These are phyloP conservation scores for Groenewaldozyma sp. DNA, from an alignment of 1,139 yeast genomes.

Conservation along the genomic window DNA sequence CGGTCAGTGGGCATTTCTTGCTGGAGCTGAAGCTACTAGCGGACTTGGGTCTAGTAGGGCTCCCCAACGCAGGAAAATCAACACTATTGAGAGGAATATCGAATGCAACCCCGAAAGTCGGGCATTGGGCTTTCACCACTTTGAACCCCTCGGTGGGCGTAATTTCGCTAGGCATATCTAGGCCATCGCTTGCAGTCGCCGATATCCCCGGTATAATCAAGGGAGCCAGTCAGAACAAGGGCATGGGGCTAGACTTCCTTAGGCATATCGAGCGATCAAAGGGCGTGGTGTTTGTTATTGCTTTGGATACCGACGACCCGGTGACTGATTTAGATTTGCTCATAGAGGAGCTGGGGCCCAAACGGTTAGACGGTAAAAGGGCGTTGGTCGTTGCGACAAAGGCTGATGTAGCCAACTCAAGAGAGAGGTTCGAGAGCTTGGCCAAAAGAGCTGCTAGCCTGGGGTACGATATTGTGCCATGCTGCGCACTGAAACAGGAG, in stretches of 20 bases:
- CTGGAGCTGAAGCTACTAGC: slow-evolving; percentile 84
- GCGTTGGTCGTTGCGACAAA: slow-evolving; percentile 81
- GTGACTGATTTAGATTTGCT: slow-evolving; percentile 51
- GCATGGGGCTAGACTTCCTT: slow-evolving; percentile 88
- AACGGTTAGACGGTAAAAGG: slow-evolving; percentile 48
- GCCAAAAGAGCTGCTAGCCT: slow-evolving; percentile 15
- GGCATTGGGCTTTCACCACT: slow-evolving; percentile 97
- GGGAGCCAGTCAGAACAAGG: slow-evolving; percentile 74
- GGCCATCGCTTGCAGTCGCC: slow-evolving; percentile 77
- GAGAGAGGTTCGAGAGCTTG: slow-evolving; percentile 31
- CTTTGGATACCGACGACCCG: slow-evolving; percentile 58
- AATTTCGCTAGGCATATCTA: slow-evolving; percentile 55
- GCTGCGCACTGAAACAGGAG: slow-evolving; percentile 67
- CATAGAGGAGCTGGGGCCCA: slow-evolving; percentile 59
- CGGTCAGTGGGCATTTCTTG: slow-evolving; percentile 56
- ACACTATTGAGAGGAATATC: slow-evolving; percentile 84
- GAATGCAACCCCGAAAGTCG: slow-evolving; percentile 81
- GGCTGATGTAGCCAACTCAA: slow-evolving; percentile 61
- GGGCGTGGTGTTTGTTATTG: slow-evolving; percentile 80
- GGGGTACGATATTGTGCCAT: slow-evolving; percentile 68
- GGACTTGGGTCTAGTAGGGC: slow-evolving; percentile 85
- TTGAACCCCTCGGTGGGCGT: slow-evolving; percentile 90
- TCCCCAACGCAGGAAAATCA: slow-evolving; percentile 95
- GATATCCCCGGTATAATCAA: slow-evolving; percentile 93
- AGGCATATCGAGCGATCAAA: slow-evolving; percentile 88